Base-by-base conservation (phyloP, 371 early-diverging fungal species). In the Astathelohania contejeani region DNA sequence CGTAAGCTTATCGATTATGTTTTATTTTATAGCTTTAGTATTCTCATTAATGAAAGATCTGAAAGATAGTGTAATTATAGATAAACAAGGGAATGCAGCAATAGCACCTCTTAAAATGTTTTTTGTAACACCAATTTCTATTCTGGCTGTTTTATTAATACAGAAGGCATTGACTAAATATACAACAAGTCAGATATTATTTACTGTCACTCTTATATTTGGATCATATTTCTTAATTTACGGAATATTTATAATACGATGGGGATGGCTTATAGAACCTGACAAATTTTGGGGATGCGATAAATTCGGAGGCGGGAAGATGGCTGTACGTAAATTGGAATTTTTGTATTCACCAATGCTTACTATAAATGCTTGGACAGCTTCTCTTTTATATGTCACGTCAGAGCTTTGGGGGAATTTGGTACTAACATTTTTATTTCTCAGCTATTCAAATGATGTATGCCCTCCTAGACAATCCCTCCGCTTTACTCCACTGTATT, bases 371-470 rank as follows among this genome's bases (percentile, higher is more conserved):
- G 62, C 62, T 40, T 76, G 71, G 40, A 62, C 73, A 32, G 58
- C 71, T n/a, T 69, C 76, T 10, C 39, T 69, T 14, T 44, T 67
- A 7, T 75, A 60, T 55, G 65, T 73, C 3, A 27, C 62, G 23
- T 63, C 73, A n/a, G 76, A 75, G 56, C 46, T 73, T 19, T 75
- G 73, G 73, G 76, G 76, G 26, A 67, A 59, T 49, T 37, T 71
- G 1, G 61, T 75, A 40, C 54, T 73, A 3, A 63, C 69, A 9
- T 59, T 76, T 53, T 57, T 75, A 29, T 75, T 73, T 57, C 49
- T 75, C 39, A 56, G 59, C n/a, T 66, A 64, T 14, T 42, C 76
- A 12, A 73, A 73, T 55, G 72, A 71, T 46, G 39, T 58, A 2
- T 75, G 76, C 47, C 57, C 76, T 7, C 43, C 63, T 12, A 66